Evolutionary conservation across 192 early-diverging fungal species (phyloP).

Genomic region (Coemansia sp.): DNA sequence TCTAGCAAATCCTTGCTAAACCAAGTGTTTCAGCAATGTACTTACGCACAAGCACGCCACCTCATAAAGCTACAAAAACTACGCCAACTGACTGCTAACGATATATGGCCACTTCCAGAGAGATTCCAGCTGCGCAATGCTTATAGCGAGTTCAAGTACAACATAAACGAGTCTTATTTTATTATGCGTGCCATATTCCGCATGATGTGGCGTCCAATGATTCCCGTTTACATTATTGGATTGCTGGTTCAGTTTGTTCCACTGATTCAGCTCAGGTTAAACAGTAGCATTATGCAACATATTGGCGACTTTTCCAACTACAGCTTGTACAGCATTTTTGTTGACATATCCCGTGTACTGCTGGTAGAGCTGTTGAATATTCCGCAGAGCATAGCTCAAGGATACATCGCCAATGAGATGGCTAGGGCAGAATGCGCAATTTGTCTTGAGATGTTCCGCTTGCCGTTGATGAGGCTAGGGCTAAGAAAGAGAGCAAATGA

Average conservation of each 20-base stretch:
- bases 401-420: neutral
- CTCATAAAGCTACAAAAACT: slow-evolving; percentile 4
- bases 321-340: slow-evolving; percentile 18
- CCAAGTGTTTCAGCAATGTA: neutral
- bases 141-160: slow-evolving; percentile 16
- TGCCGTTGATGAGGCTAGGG: slow-evolving; percentile 14
- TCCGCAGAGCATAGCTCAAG: neutral
- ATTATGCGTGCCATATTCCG: slow-evolving; percentile 29
- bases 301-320: slow-evolving; percentile 12
- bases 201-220: slow-evolving; percentile 28
- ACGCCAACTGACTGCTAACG: slow-evolving; percentile 14
- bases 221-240: slow-evolving; percentile 21
- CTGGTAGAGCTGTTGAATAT: neutral
- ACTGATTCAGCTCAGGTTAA: neutral
- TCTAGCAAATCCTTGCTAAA: neutral
- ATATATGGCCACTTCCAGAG: slow-evolving; percentile 13
- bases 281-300: slow-evolving; percentile 13
- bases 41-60: slow-evolving; percentile 13
- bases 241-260: neutral
- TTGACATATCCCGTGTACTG: neutral
- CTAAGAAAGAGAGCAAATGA: neutral
- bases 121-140: neutral
- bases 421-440: slow-evolving; percentile 9
- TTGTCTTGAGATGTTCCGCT: slow-evolving; percentile 26
- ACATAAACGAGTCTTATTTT: slow-evolving; percentile 29